Base-by-base conservation (phyloP, 768 basidiomycete genomes). In the Lactarius deliciosus region DNA sequence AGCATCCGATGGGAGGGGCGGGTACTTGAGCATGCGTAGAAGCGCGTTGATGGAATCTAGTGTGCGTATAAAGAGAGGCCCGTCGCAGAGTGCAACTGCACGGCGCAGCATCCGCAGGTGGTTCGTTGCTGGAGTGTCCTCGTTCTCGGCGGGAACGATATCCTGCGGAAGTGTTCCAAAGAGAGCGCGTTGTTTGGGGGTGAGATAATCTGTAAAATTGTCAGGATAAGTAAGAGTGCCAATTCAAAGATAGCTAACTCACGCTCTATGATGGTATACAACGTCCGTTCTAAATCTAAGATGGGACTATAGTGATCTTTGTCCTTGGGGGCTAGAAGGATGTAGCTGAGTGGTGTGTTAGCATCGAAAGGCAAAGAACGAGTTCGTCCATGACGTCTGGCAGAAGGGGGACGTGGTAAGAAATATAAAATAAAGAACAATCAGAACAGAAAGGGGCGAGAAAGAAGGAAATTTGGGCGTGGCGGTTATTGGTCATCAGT, bases 261-360 rank as follows among this genome's bases (percentile, higher is more conserved):
- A 74, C 84, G 83, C 76, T 90, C 84, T 65, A 92, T 77, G 56
- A 94, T 92, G 58, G 86, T 86, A 74, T 87, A 82, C 34, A 94
- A 76, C 13, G 87, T 83, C 66, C 82, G 81, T 77, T 91, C 89
- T 40, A 94, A 79, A 73, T 90, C 90, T 81, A 88, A 83, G 64
- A 94, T 88, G 16, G 92, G 92, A 74, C 91, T 89, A 76, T 93
- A 94, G 70, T 93, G 90, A 71, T 94, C 91, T 70, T 86, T 86
- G 79, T 94, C 92, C 72, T 87, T 91, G 36, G 92, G 92, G 54
- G 82, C 86, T 61, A 94, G 82, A 66, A 94, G 81, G 68, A 90
- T 82, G 78, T 86, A 94, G 74, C 91, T 92, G 64, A 15, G 68
- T 61, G 7, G 15, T 56, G 18, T 41, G 47, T 69, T 30, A 63